Evolutionary conservation across 2,329 filamentous ascomycete genomes (phyloP).

Genomic region (Fusarium metavorans): DNA sequence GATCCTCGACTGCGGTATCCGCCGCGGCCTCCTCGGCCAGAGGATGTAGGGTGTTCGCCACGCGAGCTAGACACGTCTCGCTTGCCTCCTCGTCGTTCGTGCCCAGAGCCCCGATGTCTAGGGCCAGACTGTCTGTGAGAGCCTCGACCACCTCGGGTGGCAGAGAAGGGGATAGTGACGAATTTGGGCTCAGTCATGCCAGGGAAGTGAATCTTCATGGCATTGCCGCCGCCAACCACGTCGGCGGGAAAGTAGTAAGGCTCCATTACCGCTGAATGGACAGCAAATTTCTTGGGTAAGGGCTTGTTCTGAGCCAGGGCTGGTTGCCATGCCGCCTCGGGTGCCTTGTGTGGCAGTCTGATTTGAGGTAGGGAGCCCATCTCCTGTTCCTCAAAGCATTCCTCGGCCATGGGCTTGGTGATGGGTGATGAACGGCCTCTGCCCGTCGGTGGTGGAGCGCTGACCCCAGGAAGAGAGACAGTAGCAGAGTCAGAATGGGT

Average conservation of each 20-base stretch:
- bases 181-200: conserved; percentile 55
- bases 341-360: conserved; percentile 72
- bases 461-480: conserved; percentile 71
- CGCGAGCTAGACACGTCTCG: conserved; percentile 49
- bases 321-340: conserved; percentile 73
- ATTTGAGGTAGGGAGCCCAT: conserved; percentile 82
- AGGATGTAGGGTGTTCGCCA: conserved; percentile 41
- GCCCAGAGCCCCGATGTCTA: conserved; percentile 47
- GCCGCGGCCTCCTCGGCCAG: conserved; percentile 53
- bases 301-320: conserved; percentile 66
- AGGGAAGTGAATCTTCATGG: conserved; percentile 57
- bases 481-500: conserved; percentile 67
- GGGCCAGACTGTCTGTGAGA: conserved; percentile 42
- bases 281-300: conserved; percentile 63
- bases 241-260: conserved; percentile 51
- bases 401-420: conserved; percentile 79
- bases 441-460: conserved; percentile 41
- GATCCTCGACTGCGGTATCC: conserved; percentile 55
- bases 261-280: conserved; percentile 53
- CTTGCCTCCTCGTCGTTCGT: conserved; percentile 49
- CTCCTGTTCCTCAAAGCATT: conserved; percentile 85
- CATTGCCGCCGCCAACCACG: conserved; percentile 49
- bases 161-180: conserved; percentile 53
- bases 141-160: conserved; percentile 48
- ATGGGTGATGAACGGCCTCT: conserved; percentile 59